Conservation (phyloP, 208 protist species). For the Leishmania turanica region DNA sequence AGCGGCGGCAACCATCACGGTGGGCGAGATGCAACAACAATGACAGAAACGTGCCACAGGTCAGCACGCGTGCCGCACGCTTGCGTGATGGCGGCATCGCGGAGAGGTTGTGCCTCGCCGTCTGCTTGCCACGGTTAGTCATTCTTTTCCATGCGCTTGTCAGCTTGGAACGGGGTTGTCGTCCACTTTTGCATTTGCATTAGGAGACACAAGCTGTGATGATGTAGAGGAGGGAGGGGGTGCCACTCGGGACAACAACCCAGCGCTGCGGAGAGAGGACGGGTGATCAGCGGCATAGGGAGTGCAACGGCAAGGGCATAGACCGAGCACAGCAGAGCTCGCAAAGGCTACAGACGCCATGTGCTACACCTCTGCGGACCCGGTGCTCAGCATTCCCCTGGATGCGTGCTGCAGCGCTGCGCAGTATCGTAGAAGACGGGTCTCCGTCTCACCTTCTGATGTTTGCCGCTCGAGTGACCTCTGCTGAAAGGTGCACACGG, state of each 20-base stretch:
- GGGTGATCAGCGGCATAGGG: neutral
- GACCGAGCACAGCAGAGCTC: neutral
- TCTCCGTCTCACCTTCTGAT: slow-evolving; percentile 23
- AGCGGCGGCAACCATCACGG: neutral
- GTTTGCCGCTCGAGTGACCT: slow-evolving; percentile 29
- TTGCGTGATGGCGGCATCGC: neutral
- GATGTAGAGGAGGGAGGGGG: neutral
- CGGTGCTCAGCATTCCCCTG: neutral
- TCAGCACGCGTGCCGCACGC: neutral
- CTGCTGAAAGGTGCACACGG: slow-evolving; percentile 45
- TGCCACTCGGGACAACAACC: neutral
- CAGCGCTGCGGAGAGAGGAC: neutral
- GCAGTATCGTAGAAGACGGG: slow-evolving; percentile 53
- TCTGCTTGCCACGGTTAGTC: neutral
- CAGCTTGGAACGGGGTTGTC: neutral
- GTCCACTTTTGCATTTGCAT: neutral
- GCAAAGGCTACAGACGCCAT: neutral
- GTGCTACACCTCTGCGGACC: slow-evolving; percentile 1
- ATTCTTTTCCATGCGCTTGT: neutral
- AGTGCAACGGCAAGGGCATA: neutral
- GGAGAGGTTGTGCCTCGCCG: neutral
- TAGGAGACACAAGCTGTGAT: neutral
- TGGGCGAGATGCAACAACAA: neutral
- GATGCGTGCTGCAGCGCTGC: slow-evolving; percentile 34
- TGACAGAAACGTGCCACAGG: neutral